A percentile compares a stretch with the other conserved stretches of the same genome.
Conservation (phyloP, 2,329 filamentous ascomycete genomes). For the Calonectria henricotiae region DNA sequence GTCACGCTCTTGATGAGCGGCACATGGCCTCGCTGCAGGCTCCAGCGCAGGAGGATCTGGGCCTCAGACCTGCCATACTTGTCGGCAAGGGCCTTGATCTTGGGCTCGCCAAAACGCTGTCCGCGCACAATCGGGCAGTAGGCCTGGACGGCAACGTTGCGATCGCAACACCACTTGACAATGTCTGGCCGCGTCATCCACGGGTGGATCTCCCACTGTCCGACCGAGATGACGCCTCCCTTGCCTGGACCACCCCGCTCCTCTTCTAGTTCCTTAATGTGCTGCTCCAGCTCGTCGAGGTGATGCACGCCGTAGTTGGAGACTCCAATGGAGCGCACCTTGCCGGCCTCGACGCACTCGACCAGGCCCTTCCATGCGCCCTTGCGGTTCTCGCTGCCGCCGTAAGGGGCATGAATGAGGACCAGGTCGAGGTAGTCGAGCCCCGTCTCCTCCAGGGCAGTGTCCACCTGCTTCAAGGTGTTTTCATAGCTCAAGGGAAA, state of each 20-base stretch:
- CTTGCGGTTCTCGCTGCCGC: constrained; percentile 71
- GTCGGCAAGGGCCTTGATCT: constrained; percentile 75
- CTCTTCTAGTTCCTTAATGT: constrained; percentile 74
- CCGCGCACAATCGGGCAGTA: constrained; percentile 77
- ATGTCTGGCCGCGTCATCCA: constrained; percentile 89
- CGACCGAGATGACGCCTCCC: constrained; percentile 83
- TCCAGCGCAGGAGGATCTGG: constrained; percentile 87
- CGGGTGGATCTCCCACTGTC: constrained; percentile 92
- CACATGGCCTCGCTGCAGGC: constrained; percentile 83
- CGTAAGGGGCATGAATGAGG: constrained; percentile 76
- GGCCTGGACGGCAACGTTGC: constrained; percentile 75
- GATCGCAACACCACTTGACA: constrained; percentile 80
- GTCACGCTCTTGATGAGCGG: constrained; percentile 84
- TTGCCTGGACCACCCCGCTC: constrained; percentile 76
- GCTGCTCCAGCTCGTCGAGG: constrained; percentile 72
- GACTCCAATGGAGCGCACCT: constrained; percentile 75
- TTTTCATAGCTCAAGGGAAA: constrained; percentile 71
- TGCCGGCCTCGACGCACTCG: constrained; percentile 75
- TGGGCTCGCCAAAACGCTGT: constrained; percentile 79
- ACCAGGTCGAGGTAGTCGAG: constrained; percentile 79
- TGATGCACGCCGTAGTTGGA: constrained; percentile 78
- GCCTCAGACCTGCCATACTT: constrained; percentile 83
- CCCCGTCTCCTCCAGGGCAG: constrained; percentile 74
- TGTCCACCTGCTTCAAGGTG: constrained; percentile 75
- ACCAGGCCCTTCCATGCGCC: constrained; percentile 76